Base-by-base conservation (phyloP, 1,284 basidiomycete species). In the Phaffia rhodozyma region DNA sequence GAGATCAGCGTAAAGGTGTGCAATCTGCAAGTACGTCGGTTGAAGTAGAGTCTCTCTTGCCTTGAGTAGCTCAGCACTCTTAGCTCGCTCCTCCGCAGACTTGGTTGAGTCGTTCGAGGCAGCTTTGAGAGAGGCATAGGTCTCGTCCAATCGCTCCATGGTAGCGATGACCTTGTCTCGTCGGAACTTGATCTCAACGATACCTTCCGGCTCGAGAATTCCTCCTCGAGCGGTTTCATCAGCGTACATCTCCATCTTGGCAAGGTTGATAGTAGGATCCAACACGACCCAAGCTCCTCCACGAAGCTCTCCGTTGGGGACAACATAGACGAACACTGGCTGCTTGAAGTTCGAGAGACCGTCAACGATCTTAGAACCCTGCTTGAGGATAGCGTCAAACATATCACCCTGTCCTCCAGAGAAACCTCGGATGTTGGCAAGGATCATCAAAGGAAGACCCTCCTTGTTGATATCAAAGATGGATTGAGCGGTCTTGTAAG, bases 391-490 rank as follows among this genome's bases (percentile, higher is more conserved):
- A 72, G 92, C 91, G 75, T 94, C 90, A 72, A 81, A 80, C 92
- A 97, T 97, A 77, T 97, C 93, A 76, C 96, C 91, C 77, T 97
- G 93, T 72, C 96, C 96, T 69, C 96, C 96, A 29, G 96, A 98
- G 85, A 99, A 99, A 49, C 96, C 96, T 81, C 96, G 91, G 93
- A 96, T 98, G 81, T 99, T 99, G 67, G 96, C 96, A 72, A 99
- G 97, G 76, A 99, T 94, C 76, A 98, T 91, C 67, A 99, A 82
- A 4, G 96, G 96, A 27, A 99, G 81, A 51, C 90, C 91, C 77
- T 99, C 96, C 59, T 92, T 86, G 79, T 94, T 89, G 79, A 98
- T 91, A 79, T 99, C 96, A 76, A 93, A 91, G 79, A 98, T 98
- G 21, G 96, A 93, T 73, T 97, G 96, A 11, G 94, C 96, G 29